Percentiles rank a stretch among this genome's conserved stretches.
These are phyloP conservation scores for Clonostachys solani DNA, from an alignment of 2,329 filamentous ascomycete genomes.

Conservation along the genomic window DNA sequence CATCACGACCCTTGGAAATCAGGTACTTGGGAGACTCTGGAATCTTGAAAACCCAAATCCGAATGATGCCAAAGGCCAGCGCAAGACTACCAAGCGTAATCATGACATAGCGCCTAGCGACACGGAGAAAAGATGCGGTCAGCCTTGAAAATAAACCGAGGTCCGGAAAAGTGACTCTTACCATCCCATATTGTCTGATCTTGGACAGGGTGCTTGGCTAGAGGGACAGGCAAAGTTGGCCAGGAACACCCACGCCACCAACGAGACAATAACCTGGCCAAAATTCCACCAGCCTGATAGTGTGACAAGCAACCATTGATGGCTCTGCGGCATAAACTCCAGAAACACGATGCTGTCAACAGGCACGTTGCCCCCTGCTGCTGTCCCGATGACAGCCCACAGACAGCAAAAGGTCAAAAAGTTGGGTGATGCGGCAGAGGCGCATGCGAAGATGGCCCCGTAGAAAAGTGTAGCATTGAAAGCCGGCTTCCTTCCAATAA, in stretches of 20 bases:
- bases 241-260: slow-evolving; percentile 28
- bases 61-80: slow-evolving; percentile 29
- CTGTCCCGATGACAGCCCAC: slow-evolving; percentile 41
- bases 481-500: slow-evolving; percentile 35
- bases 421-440: slow-evolving; percentile 51
- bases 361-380: slow-evolving; percentile 37
- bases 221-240: slow-evolving; percentile 26
- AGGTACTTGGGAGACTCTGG: slow-evolving; percentile 37
- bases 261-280: slow-evolving; percentile 36
- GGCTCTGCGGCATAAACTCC: slow-evolving; percentile 36
- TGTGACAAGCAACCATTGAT: slow-evolving; percentile 35
- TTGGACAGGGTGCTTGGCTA: slow-evolving; percentile 23
- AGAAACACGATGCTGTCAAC: slow-evolving; percentile 44
- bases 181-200: slow-evolving; percentile 38
- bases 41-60: slow-evolving; percentile 34
- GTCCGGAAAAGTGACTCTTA: slow-evolving; percentile 3
- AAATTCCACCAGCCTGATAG: slow-evolving; percentile 41
- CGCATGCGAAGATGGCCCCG: slow-evolving; percentile 49
- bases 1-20: slow-evolving; percentile 33
- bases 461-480: slow-evolving; percentile 40
- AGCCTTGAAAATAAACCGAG: neutral
- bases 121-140: neutral
- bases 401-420: slow-evolving; percentile 53
- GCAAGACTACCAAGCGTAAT: slow-evolving; percentile 33
- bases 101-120: slow-evolving; percentile 28